phyloP scores from a whole-genome alignment of 768 basidiomycete species.

The Serendipita indica region DNA sequence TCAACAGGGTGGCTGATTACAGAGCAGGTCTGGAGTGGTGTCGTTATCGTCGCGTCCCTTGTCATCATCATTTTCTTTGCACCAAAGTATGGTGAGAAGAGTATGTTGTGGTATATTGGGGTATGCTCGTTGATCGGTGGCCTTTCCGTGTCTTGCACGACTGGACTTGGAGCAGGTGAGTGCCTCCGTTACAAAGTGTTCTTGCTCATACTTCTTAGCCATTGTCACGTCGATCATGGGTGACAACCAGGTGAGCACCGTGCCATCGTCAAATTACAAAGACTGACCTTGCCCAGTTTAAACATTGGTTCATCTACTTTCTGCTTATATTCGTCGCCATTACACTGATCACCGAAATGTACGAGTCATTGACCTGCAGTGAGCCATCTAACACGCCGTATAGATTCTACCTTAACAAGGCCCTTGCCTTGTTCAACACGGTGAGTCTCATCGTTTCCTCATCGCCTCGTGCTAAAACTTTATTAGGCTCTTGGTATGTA shows the following conservation, averaged over 20 bases:
- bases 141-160: conserved; percentile 85
- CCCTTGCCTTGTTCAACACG: conserved; percentile 26
- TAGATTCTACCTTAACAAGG: neutral
- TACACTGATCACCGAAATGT: conserved; percentile 80
- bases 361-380: conserved; percentile 26
- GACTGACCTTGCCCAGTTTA: conserved; percentile 43
- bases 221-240: conserved; percentile 69
- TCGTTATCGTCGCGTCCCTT: conserved; percentile 48
- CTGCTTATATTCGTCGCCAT: conserved; percentile 42
- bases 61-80: conserved; percentile 72
- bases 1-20: conserved; percentile 18
- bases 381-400: neutral
- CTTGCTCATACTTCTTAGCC: conserved; percentile 23
- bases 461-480: neutral
- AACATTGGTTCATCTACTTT: conserved; percentile 71
- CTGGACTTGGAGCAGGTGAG: conserved; percentile 58
- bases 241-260: conserved; percentile 52
- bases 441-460: conserved; percentile 25
- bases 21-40: conserved; percentile 31
- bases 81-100: conserved; percentile 72
- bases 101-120: conserved; percentile 89
- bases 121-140: conserved; percentile 97
- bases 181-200: neutral
- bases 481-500: conserved; percentile 6
- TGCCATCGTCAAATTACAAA: neutral